Base-by-base conservation (phyloP, 768 basidiomycete genomes). In the Coprinopsis sp. region DNA sequence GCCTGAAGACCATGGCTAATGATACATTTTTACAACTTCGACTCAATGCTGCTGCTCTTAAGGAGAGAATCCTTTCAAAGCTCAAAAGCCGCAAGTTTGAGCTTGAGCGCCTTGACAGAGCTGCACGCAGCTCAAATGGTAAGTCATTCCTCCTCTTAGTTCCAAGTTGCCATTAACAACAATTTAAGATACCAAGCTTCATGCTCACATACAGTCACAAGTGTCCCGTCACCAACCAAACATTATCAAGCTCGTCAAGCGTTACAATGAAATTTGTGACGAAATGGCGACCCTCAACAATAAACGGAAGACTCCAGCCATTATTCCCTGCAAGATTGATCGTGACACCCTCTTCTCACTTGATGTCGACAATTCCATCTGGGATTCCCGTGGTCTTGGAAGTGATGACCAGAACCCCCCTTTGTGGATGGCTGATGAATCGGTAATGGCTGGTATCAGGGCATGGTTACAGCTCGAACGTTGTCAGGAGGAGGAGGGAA, bases 361-460 rank as follows among this genome's bases (percentile, higher is more conserved):
- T 0, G 66, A 69, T 54, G 63, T 70, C 22, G 66, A 68, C 55
- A 64, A 66, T 50, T 51, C 54, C 14, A 66, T 69, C 14, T 70
- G 68, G 65, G 57, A 65, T 39, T 61, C 67, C 43, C 16, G 57
- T 34, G 64, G 64, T 1, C 51, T 69, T 2, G 44, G 28, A 16
- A 54, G 51, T 30, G 58, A 64, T 19, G 52, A 60, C 33, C 22
- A 33, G 38, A 33, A 37, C 18, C 14, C 51, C 10, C 56, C 57
- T 0, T 22, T 19, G 7, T 70, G 70, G 68, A 52, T 67, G 0
- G 51, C 55, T 2, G 54, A 68, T 53, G 47, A 58, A 3, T 42
- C 49, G 10, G 56, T 64, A 1, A 44, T 55, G 4, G 44, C 28
- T 0, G 66, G 68, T 0, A 72, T 72, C 2, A 36, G 42, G 14